Conservation (phyloP, 2,329 filamentous ascomycete genomes). For the Arthroderma sp. region DNA sequence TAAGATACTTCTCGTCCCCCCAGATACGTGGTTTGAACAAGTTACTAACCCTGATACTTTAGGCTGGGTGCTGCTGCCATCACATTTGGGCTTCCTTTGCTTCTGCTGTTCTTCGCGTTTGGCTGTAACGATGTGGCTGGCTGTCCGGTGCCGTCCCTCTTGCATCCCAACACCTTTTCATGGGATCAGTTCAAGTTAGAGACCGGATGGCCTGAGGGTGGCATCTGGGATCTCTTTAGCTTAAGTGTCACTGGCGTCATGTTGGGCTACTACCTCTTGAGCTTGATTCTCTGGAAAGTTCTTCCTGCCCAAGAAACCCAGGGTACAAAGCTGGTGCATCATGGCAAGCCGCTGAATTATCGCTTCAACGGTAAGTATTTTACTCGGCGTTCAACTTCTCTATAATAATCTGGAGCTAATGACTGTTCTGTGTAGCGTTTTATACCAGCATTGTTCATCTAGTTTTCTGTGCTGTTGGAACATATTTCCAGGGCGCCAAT, state of each 20-base stretch:
- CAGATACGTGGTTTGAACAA: too few species aligned
- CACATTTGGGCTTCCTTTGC: constrained; percentile 65
- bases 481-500: constrained; percentile 61
- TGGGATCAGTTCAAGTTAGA: constrained; percentile 64
- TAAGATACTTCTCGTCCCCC: background rate
- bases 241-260: constrained; percentile 57
- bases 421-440: constrained; percentile 46
- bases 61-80: constrained; percentile 36
- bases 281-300: constrained; percentile 59
- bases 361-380: constrained; percentile 56
- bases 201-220: constrained; percentile 65
- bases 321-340: constrained; percentile 57
- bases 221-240: constrained; percentile 58
- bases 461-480: constrained; percentile 60
- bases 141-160: constrained; percentile 72
- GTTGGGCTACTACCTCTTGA: constrained; percentile 66
- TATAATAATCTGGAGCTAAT: background rate
- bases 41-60: background rate
- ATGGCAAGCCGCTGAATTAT: constrained; percentile 61
- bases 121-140: constrained; percentile 86
- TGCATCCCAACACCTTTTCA: constrained; percentile 59
- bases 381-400: background rate
- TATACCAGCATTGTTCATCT: constrained; percentile 62
- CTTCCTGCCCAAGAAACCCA: constrained; percentile 62
- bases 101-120: constrained; percentile 70